These are phyloP conservation scores for Gnetum montanum DNA, from an alignment of 75 land plant genomes.

Conservation along the genomic window DNA sequence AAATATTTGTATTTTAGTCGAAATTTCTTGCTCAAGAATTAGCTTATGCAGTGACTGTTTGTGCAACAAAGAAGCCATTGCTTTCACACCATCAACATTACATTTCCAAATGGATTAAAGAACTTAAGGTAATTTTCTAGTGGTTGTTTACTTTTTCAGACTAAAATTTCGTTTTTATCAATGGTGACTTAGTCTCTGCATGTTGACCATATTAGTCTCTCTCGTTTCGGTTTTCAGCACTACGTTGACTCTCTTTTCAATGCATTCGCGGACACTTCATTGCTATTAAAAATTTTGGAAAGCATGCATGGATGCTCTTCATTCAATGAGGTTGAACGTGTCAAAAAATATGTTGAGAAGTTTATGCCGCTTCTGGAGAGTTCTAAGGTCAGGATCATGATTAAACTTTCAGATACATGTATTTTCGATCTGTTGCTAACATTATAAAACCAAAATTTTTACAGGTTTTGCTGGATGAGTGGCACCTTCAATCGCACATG, in stretches of 20 bases:
- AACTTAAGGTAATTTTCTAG: slow-evolving; percentile 53
- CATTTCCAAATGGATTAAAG: slow-evolving; percentile 50
- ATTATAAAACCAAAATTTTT: not conserved
- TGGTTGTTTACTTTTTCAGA: not conserved
- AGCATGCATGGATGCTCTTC: slow-evolving; percentile 27
- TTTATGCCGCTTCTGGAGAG: slow-evolving; percentile 20
- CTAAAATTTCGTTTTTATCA: too few relatives aligned
- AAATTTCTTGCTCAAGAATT: not conserved
- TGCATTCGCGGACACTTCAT: slow-evolving; percentile 21
- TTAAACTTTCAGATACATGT: not conserved
- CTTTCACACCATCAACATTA: slow-evolving; percentile 20
- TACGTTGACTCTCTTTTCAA: slow-evolving; percentile 45
- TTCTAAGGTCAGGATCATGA: slow-evolving; percentile 32
- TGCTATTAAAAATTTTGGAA: slow-evolving; percentile 35
- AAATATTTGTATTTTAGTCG: not conserved
- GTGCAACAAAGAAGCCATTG: not conserved
- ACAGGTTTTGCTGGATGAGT: slow-evolving; percentile 40
- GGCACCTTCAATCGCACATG: slow-evolving; percentile 23
- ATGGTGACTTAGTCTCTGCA: too few relatives aligned
- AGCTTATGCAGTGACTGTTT: not conserved
- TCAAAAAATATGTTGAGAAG: slow-evolving; percentile 28
- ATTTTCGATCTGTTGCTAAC: not conserved
- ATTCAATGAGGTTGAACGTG: too few relatives aligned
- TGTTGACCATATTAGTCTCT: too few relatives aligned
- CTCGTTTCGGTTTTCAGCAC: slow-evolving; percentile 25